Evolutionary conservation across 345 rosid species (phyloP).

Genomic region (Odontarrhena argentea): DNA sequence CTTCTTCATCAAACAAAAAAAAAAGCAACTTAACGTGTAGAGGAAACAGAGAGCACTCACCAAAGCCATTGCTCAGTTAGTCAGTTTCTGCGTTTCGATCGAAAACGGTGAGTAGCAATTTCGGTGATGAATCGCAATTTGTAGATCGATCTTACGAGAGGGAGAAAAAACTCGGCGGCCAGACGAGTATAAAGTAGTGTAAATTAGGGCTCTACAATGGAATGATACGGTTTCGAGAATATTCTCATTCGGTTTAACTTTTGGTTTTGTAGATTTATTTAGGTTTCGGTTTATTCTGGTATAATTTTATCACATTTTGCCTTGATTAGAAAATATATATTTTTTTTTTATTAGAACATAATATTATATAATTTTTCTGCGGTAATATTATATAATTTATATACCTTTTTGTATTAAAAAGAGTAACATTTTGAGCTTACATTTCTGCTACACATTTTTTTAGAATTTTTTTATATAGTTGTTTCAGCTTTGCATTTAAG

Average conservation of each 20-base stretch:
- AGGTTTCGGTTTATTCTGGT: no score
- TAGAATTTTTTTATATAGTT: no score
- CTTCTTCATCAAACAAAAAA: constrained; percentile 4
- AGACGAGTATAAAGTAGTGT: not conserved
- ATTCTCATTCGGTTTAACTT: not conserved
- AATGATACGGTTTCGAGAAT: not conserved
- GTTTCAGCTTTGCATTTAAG: no score
- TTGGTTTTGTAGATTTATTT: not conserved
- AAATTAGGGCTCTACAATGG: not conserved
- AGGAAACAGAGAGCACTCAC: constrained; percentile 41
- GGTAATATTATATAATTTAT: no score
- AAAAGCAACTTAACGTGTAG: not conserved
- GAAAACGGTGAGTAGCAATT: not conserved
- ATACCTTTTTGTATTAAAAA: no score
- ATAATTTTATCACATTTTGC: no score
- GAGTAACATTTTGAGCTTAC: no score
- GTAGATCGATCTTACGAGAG: constrained; percentile 21
- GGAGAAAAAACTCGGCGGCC: not conserved
- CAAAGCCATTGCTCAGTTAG: constrained; percentile 64
- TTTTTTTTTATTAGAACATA: no score
- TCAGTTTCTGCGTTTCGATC: constrained; percentile 57
- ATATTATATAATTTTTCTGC: no score
- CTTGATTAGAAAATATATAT: no score
- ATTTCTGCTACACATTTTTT: no score
- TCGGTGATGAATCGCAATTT: not conserved